Evolutionary conservation across 73 alveolate species (phyloP), one percentile per base, ranked within the genome.

Genomic region (Tetrahymena malaccensis): DNA sequence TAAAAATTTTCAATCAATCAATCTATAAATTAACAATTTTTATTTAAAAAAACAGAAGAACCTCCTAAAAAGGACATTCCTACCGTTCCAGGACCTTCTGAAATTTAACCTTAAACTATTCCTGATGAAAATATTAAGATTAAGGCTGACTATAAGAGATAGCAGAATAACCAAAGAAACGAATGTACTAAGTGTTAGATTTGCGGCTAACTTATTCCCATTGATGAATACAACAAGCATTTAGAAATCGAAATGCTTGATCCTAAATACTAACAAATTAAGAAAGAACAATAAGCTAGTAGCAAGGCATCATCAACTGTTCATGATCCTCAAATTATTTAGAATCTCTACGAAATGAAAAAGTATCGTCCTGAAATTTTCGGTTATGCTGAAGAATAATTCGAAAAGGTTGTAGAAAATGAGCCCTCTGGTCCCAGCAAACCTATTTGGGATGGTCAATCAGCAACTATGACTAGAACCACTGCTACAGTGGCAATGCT

Each of bases 181-280:
- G 99, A 96, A 57, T 96, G 96, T 70, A 97, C 97, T 25, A 98
- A 98, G 96, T 99, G 99, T 93, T 99, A 99, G 8, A 97, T 97
- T 83, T 99, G 99, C 85, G 96, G 98, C 35, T 94, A 97, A 94
- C 96, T 96, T 85, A 98, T 99, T 40, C 98, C 98, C 22, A 96
- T 98, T 44, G 94, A 96, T 94, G 97, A 98, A 89, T 98, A 98
- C 95, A 97, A 96, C 85, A 98, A 98, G 94, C 99, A 99, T 96
- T 96, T 98, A 93, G 96, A 97, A 96, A 95, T 99, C 34, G 99
- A 98, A 96, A 93, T 99, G 96, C 94, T 98, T 94, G 99, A 99
- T 85, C 99, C 99, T 31, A 98, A 98, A 95, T 99, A 99, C 98
- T 96, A 98, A 95, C 97, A 97, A 93, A 44, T 85, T 96, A 98